Evolutionary conservation across 371 early-diverging fungal species (phyloP), one percentile per base, ranked within the genome.

Genomic region (Mucor ambiguus): DNA sequence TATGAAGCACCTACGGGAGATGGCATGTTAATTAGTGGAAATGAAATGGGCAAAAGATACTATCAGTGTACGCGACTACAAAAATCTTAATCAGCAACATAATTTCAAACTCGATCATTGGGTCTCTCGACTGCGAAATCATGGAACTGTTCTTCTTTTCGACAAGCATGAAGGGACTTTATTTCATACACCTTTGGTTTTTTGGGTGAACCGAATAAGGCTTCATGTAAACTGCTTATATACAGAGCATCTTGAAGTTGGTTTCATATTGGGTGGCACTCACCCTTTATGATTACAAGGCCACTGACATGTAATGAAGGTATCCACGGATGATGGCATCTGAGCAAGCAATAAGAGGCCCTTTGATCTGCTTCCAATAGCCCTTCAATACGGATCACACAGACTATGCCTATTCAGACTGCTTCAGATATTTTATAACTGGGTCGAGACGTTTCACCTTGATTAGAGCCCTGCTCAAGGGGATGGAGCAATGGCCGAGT

Each of bases 1-100:
- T 18, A 54, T 8, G 20, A 43, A 7, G n/a, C 41, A 64, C 65
- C 46, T 61, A 69, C 69, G 20, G 57, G 38, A 57, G 69, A 69
- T 41, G 65, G 65, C 69, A 69, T 69, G 29, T 22, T 63, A 14
- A 22, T 35, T 35, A 55, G 10, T 20, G 46, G 10, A 9, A 22
- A 46, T 46, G 46, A 20, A 10, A 22, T n/a, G 20, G 16, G 41
- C 41, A 46, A 46, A 46, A 46, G n/a, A 22, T 22, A 22, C 41
- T 18, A 41, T 18, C 14, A 1, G 18, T 41, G 22, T 22, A 46
- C 46, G 46, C 46, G 46, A 46, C 46, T 9, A 18, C 18, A 18
- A 46, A 46, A 46, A 46, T 20, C 22, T 3, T 22, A 22, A 22
- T 22, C 22, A 22, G 9, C 46, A 46, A 9, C 44, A 44, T 20